Conservation (phyloP, 805 yeast species). For the Candida mattraensis region DNA sequence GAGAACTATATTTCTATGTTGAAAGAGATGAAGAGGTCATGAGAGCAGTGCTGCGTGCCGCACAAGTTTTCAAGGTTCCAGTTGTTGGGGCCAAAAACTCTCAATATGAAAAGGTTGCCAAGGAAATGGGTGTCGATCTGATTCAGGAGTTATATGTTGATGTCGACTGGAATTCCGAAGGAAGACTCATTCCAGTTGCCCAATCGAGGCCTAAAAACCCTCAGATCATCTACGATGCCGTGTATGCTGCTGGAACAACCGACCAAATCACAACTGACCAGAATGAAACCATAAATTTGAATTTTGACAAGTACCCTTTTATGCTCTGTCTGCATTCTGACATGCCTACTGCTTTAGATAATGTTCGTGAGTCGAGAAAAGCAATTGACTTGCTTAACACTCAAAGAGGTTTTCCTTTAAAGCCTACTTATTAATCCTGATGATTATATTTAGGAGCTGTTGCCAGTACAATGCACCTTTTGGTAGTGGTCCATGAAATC, state of each 20-base stretch:
- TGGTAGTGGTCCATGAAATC: too few relatives aligned
- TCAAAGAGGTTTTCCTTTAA: constrained; percentile 9
- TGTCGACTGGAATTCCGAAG: constrained; percentile 34
- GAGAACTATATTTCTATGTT: constrained; percentile 39
- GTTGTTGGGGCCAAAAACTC: constrained; percentile 38
- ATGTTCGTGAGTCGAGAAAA: constrained; percentile 32
- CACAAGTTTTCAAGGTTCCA: constrained; percentile 36
- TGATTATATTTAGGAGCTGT: too few relatives aligned
- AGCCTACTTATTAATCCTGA: constrained; percentile 2
- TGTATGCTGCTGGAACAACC: constrained; percentile 28
- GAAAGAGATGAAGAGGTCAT: constrained; percentile 37
- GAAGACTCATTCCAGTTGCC: constrained; percentile 32
- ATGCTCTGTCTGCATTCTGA: constrained; percentile 38
- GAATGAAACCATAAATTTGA: constrained; percentile 26
- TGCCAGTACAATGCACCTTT: too few relatives aligned
- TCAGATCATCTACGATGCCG: constrained; percentile 30
- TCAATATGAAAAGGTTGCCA: constrained; percentile 30
- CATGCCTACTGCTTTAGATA: constrained; percentile 38
- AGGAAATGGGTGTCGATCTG: constrained; percentile 34
- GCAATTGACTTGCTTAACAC: constrained; percentile 32
- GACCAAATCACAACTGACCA: constrained; percentile 28
- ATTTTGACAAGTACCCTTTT: constrained; percentile 32
- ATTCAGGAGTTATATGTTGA: constrained; percentile 40
- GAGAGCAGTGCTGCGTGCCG: constrained; percentile 38
- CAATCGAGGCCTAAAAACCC: constrained; percentile 34